Percentiles rank a stretch among this genome's conserved stretches.
phyloP scores from a whole-genome alignment of 176 grass and related monocot species.

The Raddia distichophylla region DNA sequence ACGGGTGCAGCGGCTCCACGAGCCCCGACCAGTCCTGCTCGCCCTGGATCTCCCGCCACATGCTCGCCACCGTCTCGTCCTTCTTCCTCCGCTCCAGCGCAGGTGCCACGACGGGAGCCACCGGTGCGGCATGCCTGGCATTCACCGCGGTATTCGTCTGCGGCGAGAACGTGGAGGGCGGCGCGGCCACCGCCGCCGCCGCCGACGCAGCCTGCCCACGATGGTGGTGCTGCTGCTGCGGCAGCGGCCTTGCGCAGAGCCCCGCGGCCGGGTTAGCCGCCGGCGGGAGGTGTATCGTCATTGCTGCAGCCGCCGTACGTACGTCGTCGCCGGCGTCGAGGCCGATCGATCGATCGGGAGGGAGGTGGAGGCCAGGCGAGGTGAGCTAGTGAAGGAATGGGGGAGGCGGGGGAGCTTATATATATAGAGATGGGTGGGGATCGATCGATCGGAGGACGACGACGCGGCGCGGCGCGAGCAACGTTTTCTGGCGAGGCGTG shows the following conservation, averaged over 20 bases:
- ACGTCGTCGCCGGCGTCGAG: too few relatives aligned
- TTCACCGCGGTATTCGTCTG: conserved; percentile 14
- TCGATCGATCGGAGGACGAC: background rate
- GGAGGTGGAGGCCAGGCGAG: background rate
- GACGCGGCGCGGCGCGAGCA: conserved; percentile 19
- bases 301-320: background rate
- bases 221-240: background rate
- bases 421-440: background rate
- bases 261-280: background rate
- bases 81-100: background rate
- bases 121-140: background rate
- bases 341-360: too few relatives aligned
- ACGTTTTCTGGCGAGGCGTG: conserved; percentile 40
- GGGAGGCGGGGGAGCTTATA: conserved; percentile 33
- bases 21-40: conserved; percentile 51
- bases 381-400: background rate
- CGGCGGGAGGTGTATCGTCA: conserved; percentile 18
- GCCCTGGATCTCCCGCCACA: conserved; percentile 73
- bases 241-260: background rate
- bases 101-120: background rate
- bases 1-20: conserved; percentile 53
- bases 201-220: background rate
- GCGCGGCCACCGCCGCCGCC: background rate
- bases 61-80: conserved; percentile 15
- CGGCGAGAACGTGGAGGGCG: background rate